These are phyloP conservation scores for Fusarium heterosporum DNA, from an alignment of 2,329 filamentous ascomycete species.

Conservation along the genomic window DNA sequence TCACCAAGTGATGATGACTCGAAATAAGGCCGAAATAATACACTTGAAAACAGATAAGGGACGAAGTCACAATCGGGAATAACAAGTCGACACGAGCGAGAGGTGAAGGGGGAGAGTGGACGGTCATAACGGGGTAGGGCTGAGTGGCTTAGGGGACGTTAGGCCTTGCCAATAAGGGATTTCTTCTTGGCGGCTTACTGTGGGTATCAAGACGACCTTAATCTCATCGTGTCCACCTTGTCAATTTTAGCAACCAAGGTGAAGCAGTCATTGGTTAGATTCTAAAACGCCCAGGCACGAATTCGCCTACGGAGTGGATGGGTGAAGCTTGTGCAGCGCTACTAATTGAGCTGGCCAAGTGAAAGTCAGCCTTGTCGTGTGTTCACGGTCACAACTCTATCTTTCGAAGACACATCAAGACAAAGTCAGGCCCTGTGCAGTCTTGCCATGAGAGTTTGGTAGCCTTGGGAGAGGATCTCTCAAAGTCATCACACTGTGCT, in stretches of 20 bases:
- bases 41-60: background rate
- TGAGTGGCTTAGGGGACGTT: background rate
- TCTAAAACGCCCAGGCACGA: background rate
- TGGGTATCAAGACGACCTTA: background rate
- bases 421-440: background rate
- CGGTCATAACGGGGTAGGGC: slow-evolving; percentile 13
- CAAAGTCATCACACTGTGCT: background rate
- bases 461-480: background rate
- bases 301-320: background rate
- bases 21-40: too few relatives aligned
- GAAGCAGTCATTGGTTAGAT: background rate
- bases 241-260: background rate
- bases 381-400: too few relatives aligned
- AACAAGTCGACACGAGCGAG: background rate
- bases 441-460: background rate
- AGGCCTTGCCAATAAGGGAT: background rate
- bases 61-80: background rate
- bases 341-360: background rate
- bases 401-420: too few relatives aligned
- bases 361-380: background rate
- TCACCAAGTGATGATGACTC: too few relatives aligned
- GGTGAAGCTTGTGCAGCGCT: background rate
- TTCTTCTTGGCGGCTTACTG: background rate
- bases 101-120: background rate
- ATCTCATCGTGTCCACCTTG: background rate